Percentiles rank a stretch among this genome's conserved stretches.
These are phyloP conservation scores for Plasmodium fragile DNA, from an alignment of 169 alveolate species.

Conservation along the genomic window DNA sequence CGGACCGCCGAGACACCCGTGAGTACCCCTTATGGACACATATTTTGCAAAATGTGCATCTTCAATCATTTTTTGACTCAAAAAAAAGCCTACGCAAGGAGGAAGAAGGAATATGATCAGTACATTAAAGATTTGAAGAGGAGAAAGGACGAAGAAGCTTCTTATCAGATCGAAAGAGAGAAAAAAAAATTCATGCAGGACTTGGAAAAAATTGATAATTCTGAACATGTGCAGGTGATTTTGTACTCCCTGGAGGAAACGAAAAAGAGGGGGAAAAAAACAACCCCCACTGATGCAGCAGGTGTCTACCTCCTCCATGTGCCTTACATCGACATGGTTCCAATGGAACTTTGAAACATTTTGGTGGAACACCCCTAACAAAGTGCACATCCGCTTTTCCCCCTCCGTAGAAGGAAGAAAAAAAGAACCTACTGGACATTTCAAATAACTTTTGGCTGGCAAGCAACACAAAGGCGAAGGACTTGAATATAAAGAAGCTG, in stretches of 20 bases:
- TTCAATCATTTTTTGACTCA: constrained; percentile 90
- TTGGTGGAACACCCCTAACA: not conserved
- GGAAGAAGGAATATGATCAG: constrained; percentile 47
- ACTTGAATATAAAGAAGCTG: constrained; percentile 6
- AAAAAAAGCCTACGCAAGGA: constrained; percentile 81
- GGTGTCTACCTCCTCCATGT: not conserved
- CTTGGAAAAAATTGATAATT: constrained; percentile 60
- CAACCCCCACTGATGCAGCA: not conserved
- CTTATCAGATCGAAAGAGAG: constrained; percentile 72
- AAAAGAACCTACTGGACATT: constrained; percentile 5
- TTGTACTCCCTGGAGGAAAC: not conserved
- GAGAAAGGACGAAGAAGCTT: constrained; percentile 77
- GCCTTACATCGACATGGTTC: not conserved
- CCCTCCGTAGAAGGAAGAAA: constrained; percentile 16
- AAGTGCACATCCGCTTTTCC: not conserved
- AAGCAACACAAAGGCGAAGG: constrained; percentile 25
- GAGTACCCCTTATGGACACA: constrained; percentile 92
- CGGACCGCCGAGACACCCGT: constrained; percentile 91
- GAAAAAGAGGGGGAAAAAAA: not conserved
- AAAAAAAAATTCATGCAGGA: constrained; percentile 37
- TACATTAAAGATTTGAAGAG: constrained; percentile 24
- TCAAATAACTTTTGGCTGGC: constrained; percentile 63
- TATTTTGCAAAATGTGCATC: constrained; percentile 94
- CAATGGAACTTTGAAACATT: not conserved
- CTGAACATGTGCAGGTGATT: constrained; percentile 61